Percentiles rank a stretch among this genome's conserved stretches.
Evolutionary conservation across 352 stramenopile genomes (phyloP).

Genomic region (Thraustochytrium sp.): DNA sequence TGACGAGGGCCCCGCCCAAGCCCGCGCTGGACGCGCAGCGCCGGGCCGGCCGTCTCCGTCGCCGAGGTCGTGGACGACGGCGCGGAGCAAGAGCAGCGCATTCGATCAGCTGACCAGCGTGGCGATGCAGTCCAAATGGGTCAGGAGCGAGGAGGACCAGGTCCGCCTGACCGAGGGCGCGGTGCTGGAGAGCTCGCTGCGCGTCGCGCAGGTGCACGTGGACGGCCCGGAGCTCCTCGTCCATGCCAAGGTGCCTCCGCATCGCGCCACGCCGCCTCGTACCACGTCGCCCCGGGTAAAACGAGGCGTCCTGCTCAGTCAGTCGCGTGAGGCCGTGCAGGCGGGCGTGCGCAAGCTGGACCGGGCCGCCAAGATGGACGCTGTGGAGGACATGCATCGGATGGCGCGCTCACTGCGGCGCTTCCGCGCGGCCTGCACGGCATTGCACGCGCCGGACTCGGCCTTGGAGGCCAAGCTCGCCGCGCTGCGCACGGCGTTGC

Average conservation of each 20-base stretch:
- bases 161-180: too few species aligned
- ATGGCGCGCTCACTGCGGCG: background rate
- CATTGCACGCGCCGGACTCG: background rate
- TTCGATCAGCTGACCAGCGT: background rate
- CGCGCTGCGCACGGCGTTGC: too few species aligned
- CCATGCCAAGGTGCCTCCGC: background rate
- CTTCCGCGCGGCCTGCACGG: background rate
- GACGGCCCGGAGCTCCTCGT: too few species aligned
- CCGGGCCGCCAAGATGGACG: background rate
- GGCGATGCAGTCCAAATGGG: background rate
- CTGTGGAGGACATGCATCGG: background rate
- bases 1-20: too few species aligned
- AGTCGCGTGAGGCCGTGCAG: background rate
- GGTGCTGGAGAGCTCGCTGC: too few species aligned
- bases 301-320: background rate
- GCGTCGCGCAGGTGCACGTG: background rate
- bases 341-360: background rate
- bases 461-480: background rate
- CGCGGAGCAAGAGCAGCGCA: background rate
- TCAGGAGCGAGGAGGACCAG: too few species aligned
- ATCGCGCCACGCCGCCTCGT: background rate
- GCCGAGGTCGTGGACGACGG: background rate
- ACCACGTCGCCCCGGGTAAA: background rate
- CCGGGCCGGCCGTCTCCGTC: too few species aligned
- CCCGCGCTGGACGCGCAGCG: too few species aligned